Evolutionary conservation across 1,139 yeast species (phyloP).

Genomic region (Hansenula lynferdii): DNA sequence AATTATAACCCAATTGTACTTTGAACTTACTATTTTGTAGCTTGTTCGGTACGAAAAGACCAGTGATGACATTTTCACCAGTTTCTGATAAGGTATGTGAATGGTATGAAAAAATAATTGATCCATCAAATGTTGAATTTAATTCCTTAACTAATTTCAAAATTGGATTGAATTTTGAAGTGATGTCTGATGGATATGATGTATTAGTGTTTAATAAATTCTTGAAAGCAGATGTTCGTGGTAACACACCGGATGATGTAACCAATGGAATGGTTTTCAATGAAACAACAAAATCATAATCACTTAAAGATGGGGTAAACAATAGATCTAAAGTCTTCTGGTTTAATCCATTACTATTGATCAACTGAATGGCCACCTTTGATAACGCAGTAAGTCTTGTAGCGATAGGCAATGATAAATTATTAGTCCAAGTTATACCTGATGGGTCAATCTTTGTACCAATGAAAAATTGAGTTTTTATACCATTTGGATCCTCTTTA

Average conservation of each 20-base stretch:
- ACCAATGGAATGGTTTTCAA: slow-evolving; percentile 45
- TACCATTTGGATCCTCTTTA: slow-evolving; percentile 73
- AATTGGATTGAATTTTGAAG: slow-evolving; percentile 49
- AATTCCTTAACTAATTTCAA: slow-evolving; percentile 51
- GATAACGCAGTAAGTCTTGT: slow-evolving; percentile 85
- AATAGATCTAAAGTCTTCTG: slow-evolving; percentile 47
- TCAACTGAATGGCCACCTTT: slow-evolving; percentile 60
- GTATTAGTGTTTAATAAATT: slow-evolving; percentile 42
- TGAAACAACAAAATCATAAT: slow-evolving; percentile 74
- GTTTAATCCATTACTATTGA: slow-evolving; percentile 41
- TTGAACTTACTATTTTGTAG: slow-evolving; percentile 58
- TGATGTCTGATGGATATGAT: slow-evolving; percentile 27
- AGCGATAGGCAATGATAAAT: slow-evolving; percentile 71
- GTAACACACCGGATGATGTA: slow-evolving; percentile 48
- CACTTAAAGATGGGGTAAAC: slow-evolving; percentile 77
- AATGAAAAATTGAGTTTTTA: slow-evolving; percentile 74
- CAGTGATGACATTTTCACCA: slow-evolving; percentile 62
- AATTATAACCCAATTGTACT: slow-evolving; percentile 74
- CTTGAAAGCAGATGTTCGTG: slow-evolving; percentile 48
- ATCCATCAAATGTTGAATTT: slow-evolving; percentile 45
- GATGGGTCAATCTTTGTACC: slow-evolving; percentile 79
- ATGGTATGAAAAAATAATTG: slow-evolving; percentile 56
- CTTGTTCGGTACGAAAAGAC: slow-evolving; percentile 69
- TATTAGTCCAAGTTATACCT: slow-evolving; percentile 79
- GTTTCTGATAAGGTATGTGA: slow-evolving; percentile 46